Conservation (phyloP, 1,284 basidiomycete species). For the Cryptococcus floricola region DNA sequence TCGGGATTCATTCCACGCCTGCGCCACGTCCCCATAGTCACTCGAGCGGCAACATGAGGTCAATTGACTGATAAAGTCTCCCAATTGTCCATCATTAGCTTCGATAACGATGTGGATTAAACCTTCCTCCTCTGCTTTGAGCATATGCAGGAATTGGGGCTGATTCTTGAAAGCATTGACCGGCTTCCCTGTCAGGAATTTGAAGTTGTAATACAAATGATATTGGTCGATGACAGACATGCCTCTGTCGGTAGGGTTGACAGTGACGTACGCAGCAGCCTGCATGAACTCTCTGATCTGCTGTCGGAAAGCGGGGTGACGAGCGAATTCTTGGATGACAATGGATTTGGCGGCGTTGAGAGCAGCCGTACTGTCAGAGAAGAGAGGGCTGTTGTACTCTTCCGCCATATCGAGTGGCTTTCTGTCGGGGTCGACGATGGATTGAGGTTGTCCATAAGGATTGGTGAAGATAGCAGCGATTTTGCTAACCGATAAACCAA, state of each 20-base stretch:
- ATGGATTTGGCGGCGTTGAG: conserved; percentile 64
- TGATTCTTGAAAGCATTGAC: conserved; percentile 65
- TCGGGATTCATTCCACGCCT: conserved; percentile 90
- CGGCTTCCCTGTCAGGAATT: conserved; percentile 84
- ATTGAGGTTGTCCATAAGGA: conserved; percentile 20
- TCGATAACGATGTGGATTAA: conserved; percentile 74
- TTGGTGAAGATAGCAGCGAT: conserved; percentile 42
- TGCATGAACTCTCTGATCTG: conserved; percentile 76
- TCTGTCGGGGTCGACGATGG: conserved; percentile 38
- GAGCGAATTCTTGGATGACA: conserved; percentile 83
- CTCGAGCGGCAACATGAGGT: conserved; percentile 79
- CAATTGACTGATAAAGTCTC: conserved; percentile 63
- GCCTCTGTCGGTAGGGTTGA: conserved; percentile 89
- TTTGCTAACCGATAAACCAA: conserved; percentile 34
- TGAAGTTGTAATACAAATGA: conserved; percentile 89
- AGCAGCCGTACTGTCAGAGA: conserved; percentile 14
- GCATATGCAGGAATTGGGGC: conserved; percentile 84
- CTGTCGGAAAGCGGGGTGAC: conserved; percentile 83
- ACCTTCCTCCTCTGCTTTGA: conserved; percentile 83
- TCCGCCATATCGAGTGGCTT: conserved; percentile 42
- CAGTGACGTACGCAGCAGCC: conserved; percentile 70
- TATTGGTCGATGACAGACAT: conserved; percentile 82
- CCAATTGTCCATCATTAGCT: conserved; percentile 62
- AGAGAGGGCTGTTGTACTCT: conserved; percentile 22
- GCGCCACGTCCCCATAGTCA: conserved; percentile 75